phyloP scores from a whole-genome alignment of 2,329 filamentous ascomycete species.

The Phaeosphaeria sp. region DNA sequence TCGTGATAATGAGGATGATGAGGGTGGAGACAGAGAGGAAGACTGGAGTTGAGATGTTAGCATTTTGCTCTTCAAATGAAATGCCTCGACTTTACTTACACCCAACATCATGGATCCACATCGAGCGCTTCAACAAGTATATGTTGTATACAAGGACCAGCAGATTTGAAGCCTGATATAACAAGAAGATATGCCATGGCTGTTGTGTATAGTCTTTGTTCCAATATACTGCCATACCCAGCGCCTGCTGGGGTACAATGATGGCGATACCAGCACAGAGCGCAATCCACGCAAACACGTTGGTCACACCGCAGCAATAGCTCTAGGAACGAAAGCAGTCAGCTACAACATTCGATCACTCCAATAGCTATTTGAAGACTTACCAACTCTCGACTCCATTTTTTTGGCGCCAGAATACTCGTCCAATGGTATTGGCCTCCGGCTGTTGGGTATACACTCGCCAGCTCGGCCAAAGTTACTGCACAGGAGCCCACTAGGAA shows the following conservation, averaged over 20 bases:
- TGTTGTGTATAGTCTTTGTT: slow-evolving; percentile 14
- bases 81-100: slow-evolving; percentile 9
- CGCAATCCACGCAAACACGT: slow-evolving; percentile 24
- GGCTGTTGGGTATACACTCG: slow-evolving; percentile 40
- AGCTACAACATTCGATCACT: not conserved
- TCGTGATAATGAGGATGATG: slow-evolving; percentile 55
- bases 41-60: slow-evolving; percentile 5
- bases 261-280: slow-evolving; percentile 22
- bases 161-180: slow-evolving; percentile 20
- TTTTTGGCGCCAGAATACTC: slow-evolving; percentile 52
- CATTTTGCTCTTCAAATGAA: not conserved
- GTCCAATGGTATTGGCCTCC: slow-evolving; percentile 32
- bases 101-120: slow-evolving; percentile 25
- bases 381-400: slow-evolving; percentile 16
- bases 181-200: slow-evolving; percentile 21
- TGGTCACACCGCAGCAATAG: slow-evolving; percentile 22
- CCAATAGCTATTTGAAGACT: not conserved
- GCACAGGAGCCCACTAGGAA: slow-evolving; percentile 19
- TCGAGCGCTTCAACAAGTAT: slow-evolving; percentile 18
- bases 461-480: slow-evolving; percentile 31
- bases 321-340: slow-evolving; percentile 7
- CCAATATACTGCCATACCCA: slow-evolving; percentile 17
- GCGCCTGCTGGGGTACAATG: slow-evolving; percentile 16
- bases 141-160: slow-evolving; percentile 20
- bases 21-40: slow-evolving; percentile 40